A percentile compares a stretch with the other conserved stretches of the same genome.
These are phyloP conservation scores for Austroboletus niveus DNA, from an alignment of 1,284 basidiomycete genomes.

Conservation along the genomic window DNA sequence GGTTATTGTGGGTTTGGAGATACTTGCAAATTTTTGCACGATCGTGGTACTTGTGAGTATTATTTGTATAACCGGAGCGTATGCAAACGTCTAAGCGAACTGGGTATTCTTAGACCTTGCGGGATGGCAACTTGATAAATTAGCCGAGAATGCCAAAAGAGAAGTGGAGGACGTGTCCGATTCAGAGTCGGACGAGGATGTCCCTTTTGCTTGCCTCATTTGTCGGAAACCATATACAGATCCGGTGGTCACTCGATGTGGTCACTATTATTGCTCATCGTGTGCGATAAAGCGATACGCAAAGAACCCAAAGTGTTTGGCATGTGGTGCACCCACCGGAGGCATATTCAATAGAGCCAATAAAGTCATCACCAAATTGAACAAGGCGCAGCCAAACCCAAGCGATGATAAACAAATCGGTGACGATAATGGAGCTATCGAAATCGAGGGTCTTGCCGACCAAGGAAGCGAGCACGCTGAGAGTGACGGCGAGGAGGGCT, in stretches of 20 bases:
- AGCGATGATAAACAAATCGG: conserved; percentile 44
- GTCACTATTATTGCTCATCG: conserved; percentile 94
- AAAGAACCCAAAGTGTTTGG: conserved; percentile 94
- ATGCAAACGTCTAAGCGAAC: conserved; percentile 16
- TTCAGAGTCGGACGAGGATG: conserved; percentile 78
- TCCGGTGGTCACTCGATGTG: conserved; percentile 93
- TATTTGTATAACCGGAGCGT: background rate
- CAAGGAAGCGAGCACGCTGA: conserved; percentile 25
- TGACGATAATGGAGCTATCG: conserved; percentile 42
- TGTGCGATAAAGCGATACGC: conserved; percentile 93
- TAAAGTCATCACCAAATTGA: conserved; percentile 77
- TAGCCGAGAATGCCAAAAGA: conserved; percentile 65
- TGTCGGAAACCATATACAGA: conserved; percentile 95
- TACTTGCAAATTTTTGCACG: conserved; percentile 95
- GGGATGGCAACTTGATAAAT: conserved; percentile 96
- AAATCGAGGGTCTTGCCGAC: conserved; percentile 61
- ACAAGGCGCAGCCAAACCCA: conserved; percentile 56
- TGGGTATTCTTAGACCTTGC: conserved; percentile 72
- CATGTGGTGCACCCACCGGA: conserved; percentile 89
- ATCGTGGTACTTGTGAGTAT: conserved; percentile 78
- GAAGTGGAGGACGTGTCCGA: conserved; percentile 59
- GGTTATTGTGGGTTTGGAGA: conserved; percentile 99
- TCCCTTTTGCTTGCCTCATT: conserved; percentile 96
- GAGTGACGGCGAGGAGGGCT: conserved; percentile 35
- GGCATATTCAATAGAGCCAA: conserved; percentile 94